Evolutionary conservation across 768 basidiomycete genomes (phyloP).

Genomic region (Roridomyces roridus): DNA sequence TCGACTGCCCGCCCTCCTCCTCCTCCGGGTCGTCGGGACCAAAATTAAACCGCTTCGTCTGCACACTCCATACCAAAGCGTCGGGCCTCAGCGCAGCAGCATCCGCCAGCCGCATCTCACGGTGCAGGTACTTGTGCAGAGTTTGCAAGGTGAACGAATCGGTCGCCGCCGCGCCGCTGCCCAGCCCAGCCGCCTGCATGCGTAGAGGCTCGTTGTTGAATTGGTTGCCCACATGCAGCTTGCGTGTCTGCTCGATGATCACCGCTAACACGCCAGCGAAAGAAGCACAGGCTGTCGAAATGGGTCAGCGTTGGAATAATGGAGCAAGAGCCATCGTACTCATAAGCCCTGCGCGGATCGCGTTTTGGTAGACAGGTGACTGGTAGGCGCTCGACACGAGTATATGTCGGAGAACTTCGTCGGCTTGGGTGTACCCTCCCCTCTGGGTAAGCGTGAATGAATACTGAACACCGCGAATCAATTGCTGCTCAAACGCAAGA

Average conservation of each 20-base stretch:
- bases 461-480: conserved; percentile 57
- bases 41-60: conserved; percentile 50
- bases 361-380: conserved; percentile 63
- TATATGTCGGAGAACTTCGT: conserved; percentile 80
- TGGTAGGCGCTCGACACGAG: conserved; percentile 77
- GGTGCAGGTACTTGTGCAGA: conserved; percentile 82
- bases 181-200: conserved; percentile 74
- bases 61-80: conserved; percentile 65
- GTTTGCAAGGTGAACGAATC: conserved; percentile 81
- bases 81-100: conserved; percentile 69
- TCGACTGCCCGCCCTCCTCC: conserved; percentile 28
- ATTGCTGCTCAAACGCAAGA: neutral
- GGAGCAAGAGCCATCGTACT: conserved; percentile 51
- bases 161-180: conserved; percentile 70
- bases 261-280: conserved; percentile 56
- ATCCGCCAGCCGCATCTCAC: conserved; percentile 79
- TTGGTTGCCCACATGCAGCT: conserved; percentile 76
- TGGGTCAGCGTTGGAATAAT: neutral
- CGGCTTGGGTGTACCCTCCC: conserved; percentile 68
- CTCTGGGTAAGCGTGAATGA: conserved; percentile 70
- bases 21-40: conserved; percentile 45
- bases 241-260: conserved; percentile 78
- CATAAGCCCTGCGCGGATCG: conserved; percentile 77
- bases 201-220: conserved; percentile 89
- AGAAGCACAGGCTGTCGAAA: conserved; percentile 72